Percentiles rank a stretch among this genome's conserved stretches.
Evolutionary conservation across 202 grass and related monocot genomes (phyloP).

Genomic region (Panicum hallii): DNA sequence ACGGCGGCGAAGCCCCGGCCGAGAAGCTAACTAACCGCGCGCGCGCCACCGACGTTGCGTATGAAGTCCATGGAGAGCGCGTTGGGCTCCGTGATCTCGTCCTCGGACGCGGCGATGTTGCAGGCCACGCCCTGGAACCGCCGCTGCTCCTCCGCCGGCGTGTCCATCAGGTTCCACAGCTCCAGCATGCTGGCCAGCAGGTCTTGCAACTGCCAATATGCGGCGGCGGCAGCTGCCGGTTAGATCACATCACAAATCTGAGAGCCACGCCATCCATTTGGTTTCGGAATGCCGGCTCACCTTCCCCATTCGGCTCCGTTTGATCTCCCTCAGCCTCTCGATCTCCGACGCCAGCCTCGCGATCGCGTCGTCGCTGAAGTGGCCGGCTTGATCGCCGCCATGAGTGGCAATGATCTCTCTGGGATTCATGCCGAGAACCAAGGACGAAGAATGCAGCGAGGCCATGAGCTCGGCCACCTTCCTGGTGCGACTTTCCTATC

Average conservation of each 20-base stretch:
- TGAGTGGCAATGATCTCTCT: slow-evolving; percentile 31
- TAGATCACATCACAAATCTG: no score
- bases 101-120: slow-evolving; percentile 90
- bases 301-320: slow-evolving; percentile 68
- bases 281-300: slow-evolving; percentile 20
- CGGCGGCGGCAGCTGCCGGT: no score
- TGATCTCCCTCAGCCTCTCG: slow-evolving; percentile 63
- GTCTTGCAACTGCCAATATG: slow-evolving; percentile 74
- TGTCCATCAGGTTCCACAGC: slow-evolving; percentile 97
- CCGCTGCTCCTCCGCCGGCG: slow-evolving; percentile 88
- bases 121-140: slow-evolving; percentile 78
- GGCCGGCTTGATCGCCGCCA: slow-evolving; percentile 16
- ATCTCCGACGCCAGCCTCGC: slow-evolving; percentile 53
- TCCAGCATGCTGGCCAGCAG: slow-evolving; percentile 82
- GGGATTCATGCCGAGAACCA: slow-evolving; percentile 75
- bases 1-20: no score
- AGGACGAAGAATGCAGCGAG: slow-evolving; percentile 58
- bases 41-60: slow-evolving; percentile 42
- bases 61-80: slow-evolving; percentile 70
- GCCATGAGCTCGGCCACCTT: slow-evolving; percentile 55
- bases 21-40: no score
- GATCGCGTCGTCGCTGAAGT: slow-evolving; percentile 64
- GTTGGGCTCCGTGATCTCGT: slow-evolving; percentile 73
- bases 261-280: no score
- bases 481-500: slow-evolving; percentile 65